phyloP scores from a whole-genome alignment of 768 basidiomycete species.

The Phlebiopsis gigantea region DNA sequence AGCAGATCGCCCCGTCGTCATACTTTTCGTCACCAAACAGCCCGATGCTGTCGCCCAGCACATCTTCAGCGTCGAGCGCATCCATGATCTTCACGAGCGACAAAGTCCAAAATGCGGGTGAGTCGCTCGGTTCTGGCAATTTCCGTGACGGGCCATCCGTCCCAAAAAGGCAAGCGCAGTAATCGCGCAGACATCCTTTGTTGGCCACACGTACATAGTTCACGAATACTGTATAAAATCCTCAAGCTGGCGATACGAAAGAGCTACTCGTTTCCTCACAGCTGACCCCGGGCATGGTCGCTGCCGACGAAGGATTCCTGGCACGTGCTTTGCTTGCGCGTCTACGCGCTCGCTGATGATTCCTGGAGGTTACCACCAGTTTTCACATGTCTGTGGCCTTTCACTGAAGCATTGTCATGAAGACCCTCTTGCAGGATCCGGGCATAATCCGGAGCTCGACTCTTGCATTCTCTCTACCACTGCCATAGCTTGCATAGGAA shows the following conservation, averaged over 20 bases:
- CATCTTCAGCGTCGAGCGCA: slow-evolving; percentile 34
- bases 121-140: neutral
- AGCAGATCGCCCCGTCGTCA: slow-evolving; percentile 41
- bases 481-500: neutral
- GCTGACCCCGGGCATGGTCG: too few species aligned
- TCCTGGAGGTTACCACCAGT: too few species aligned
- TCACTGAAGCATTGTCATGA: neutral
- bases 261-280: too few species aligned
- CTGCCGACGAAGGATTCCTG: too few species aligned
- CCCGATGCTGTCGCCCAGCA: slow-evolving; percentile 45
- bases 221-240: too few species aligned
- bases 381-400: neutral
- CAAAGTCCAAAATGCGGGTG: neutral
- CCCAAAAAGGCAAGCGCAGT: too few species aligned
- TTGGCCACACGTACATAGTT: too few species aligned
- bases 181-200: too few species aligned
- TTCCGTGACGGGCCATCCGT: neutral
- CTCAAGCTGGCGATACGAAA: too few species aligned
- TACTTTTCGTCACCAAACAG: slow-evolving; percentile 43
- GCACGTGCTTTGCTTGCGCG: too few species aligned
- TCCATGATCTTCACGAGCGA: slow-evolving; percentile 4
- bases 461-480: neutral
- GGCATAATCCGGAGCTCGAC: neutral
- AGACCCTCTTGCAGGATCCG: neutral
- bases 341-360: too few species aligned